Percentiles rank a stretch among this genome's conserved stretches.
These are phyloP conservation scores for Nigrospora osmanthi DNA, from an alignment of 2,329 filamentous ascomycete species.

Conservation along the genomic window DNA sequence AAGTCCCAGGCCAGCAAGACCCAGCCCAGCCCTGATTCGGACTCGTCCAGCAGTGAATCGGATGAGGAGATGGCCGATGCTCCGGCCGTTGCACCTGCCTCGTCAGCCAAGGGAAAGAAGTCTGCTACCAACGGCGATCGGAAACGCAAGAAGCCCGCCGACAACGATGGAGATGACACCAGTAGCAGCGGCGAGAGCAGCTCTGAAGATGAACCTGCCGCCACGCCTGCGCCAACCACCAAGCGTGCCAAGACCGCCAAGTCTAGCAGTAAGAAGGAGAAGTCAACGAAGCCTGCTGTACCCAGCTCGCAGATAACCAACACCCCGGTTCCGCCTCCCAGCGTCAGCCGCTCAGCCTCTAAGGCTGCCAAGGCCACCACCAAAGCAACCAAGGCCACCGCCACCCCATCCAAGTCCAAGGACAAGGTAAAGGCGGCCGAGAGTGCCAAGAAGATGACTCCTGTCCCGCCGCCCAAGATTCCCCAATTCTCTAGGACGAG, in stretches of 20 bases:
- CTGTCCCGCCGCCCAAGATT: background rate
- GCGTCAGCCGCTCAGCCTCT: background rate
- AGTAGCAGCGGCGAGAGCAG: slow-evolving; percentile 5
- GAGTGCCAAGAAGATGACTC: background rate
- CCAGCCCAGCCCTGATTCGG: slow-evolving; percentile 17
- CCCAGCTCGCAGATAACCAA: background rate
- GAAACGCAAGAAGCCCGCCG: slow-evolving; percentile 31
- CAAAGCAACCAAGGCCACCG: background rate
- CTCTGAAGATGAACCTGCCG: slow-evolving; percentile 13
- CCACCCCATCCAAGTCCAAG: background rate
- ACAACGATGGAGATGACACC: slow-evolving; percentile 12
- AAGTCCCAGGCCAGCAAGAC: slow-evolving; percentile 8
- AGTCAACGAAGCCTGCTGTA: background rate
- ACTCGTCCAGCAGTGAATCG: slow-evolving; percentile 33
- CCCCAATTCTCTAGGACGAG: background rate
- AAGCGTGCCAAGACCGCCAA: slow-evolving; percentile 23
- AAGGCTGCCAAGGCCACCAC: background rate
- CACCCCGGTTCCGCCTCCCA: background rate
- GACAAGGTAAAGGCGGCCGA: background rate
- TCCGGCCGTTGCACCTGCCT: slow-evolving; percentile 15
- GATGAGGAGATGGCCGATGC: slow-evolving; percentile 37
- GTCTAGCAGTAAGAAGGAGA: background rate
- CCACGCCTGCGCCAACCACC: slow-evolving; percentile 22
- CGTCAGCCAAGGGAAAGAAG: slow-evolving; percentile 15
- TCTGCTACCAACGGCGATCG: slow-evolving; percentile 8